These are phyloP conservation scores for Calonectria leucothoes DNA, from an alignment of 2,329 filamentous ascomycete genomes.

Conservation along the genomic window DNA sequence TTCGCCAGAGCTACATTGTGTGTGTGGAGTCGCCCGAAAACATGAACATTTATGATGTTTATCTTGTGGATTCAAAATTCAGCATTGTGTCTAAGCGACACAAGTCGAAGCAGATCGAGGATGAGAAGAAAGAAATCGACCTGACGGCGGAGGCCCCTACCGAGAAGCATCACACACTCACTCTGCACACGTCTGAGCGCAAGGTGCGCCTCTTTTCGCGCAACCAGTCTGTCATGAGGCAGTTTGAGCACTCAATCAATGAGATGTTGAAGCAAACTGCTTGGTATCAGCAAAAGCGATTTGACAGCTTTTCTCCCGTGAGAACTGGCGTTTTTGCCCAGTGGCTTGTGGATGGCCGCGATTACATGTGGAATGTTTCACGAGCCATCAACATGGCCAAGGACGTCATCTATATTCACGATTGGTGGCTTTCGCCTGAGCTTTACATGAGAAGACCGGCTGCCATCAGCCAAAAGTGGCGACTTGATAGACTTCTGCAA, in stretches of 20 bases:
- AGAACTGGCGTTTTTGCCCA: conserved; percentile 89
- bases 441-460: conserved; percentile 94
- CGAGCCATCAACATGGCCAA: conserved; percentile 96
- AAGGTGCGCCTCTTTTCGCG: conserved; percentile 91
- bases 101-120: conserved; percentile 62
- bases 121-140: conserved; percentile 69
- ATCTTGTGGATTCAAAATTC: conserved; percentile 93
- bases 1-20: conserved; percentile 97
- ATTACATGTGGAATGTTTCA: conserved; percentile 99
- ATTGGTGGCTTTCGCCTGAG: conserved; percentile 98
- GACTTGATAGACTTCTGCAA: conserved; percentile 91
- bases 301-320: conserved; percentile 93
- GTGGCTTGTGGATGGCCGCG: conserved; percentile 95
- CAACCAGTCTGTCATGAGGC: conserved; percentile 87
- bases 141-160: conserved; percentile 50
- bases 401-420: conserved; percentile 98
- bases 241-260: conserved; percentile 93
- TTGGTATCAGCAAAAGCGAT: conserved; percentile 87
- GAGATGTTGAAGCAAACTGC: conserved; percentile 86
- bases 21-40: conserved; percentile 99
- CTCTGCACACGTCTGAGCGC: conserved; percentile 90
- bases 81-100: conserved; percentile 79
- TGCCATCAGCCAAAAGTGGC: conserved; percentile 98
- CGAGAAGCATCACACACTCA: conserved; percentile 83
- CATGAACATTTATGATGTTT: conserved; percentile 99